These are phyloP conservation scores for Isatis tinctoria DNA, from an alignment of 345 rosid species.

Conservation along the genomic window DNA sequence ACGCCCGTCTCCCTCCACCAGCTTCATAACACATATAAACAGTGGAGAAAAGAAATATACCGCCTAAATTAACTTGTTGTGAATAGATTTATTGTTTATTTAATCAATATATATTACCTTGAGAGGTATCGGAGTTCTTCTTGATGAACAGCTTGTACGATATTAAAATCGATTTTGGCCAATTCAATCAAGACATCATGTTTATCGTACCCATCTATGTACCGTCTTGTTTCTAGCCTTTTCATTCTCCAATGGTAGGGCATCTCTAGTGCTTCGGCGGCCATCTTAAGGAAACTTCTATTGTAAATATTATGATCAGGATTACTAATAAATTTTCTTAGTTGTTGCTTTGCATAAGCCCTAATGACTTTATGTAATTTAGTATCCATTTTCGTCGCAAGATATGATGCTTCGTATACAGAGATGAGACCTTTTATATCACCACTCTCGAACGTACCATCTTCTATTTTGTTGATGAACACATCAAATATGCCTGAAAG, in stretches of 20 bases:
- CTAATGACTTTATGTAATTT: constrained; percentile 36
- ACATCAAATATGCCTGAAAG: constrained; percentile 14
- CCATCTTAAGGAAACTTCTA: not conserved
- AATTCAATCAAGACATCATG: constrained; percentile 7
- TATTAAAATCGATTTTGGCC: constrained; percentile 33
- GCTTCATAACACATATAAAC: constrained; percentile 14
- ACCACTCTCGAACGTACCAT: not conserved
- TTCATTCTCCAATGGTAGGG: constrained; percentile 22
- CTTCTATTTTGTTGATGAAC: constrained; percentile 20
- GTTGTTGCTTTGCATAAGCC: constrained; percentile 24
- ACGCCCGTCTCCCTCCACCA: constrained; percentile 41
- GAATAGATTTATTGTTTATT: no score
- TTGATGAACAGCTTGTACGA: constrained; percentile 29
- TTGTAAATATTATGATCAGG: not conserved
- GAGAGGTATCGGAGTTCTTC: constrained; percentile 29
- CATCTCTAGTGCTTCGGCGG: constrained; percentile 17
- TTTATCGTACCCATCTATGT: constrained; percentile 25
- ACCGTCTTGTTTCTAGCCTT: constrained; percentile 19
- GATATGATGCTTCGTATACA: constrained; percentile 40
- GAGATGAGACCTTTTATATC: constrained; percentile 29
- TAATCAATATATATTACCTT: not conserved
- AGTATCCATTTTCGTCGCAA: constrained; percentile 29
- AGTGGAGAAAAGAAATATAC: not conserved
- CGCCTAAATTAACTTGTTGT: no score
- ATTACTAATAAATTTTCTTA: not conserved